phyloP scores from a whole-genome alignment of 1,284 basidiomycete genomes.

The Ganoderma lingzhi region DNA sequence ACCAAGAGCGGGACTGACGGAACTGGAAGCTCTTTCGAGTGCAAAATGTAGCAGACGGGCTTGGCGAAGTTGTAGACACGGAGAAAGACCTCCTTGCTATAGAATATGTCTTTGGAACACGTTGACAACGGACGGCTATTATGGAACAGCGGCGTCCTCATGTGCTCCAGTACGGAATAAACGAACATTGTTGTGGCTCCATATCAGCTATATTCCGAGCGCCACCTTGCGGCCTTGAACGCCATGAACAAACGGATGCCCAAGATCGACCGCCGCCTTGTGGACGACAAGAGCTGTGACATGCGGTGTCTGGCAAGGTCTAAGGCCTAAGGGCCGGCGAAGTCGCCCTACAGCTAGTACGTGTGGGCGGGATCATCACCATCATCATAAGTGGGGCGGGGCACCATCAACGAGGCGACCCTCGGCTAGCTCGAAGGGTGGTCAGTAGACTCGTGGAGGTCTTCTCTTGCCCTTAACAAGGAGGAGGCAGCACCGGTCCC shows the following conservation, averaged over 20 bases:
- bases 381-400: not conserved
- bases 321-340: not conserved
- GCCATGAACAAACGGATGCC: not conserved
- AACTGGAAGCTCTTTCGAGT: not conserved
- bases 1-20: not conserved
- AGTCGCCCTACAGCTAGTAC: not conserved
- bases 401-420: not conserved
- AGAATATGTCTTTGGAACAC: not conserved
- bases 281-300: not conserved
- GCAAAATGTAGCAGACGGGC: not conserved
- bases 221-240: not conserved
- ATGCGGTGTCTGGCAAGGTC: not conserved
- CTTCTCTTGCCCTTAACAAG: not conserved
- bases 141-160: not conserved
- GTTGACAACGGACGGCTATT: not conserved
- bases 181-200: conserved; percentile 10
- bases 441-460: conserved; percentile 20
- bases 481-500: not conserved
- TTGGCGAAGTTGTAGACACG: not conserved
- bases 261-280: not conserved
- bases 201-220: not conserved
- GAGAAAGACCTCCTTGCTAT: not conserved
- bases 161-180: not conserved
- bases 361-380: not conserved
- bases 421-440: not conserved